Evolutionary conservation across 257 asterid genomes (phyloP).

Genomic region (Eustoma russellianum): DNA sequence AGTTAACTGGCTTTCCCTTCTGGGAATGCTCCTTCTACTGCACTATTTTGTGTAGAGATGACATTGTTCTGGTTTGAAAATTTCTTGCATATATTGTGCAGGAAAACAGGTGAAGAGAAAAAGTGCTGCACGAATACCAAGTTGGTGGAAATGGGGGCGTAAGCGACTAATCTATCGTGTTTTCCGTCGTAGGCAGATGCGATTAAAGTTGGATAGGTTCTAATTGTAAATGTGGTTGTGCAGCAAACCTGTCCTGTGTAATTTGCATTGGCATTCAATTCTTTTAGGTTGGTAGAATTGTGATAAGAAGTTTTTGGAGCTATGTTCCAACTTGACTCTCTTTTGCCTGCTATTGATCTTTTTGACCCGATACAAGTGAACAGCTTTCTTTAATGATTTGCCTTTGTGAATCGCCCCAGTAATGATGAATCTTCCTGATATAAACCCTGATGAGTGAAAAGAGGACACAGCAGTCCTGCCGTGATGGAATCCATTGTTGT

Average conservation of each 20-base stretch:
- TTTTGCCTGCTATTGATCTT: no score
- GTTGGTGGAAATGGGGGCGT: constrained; percentile 75
- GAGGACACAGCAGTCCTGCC: no score
- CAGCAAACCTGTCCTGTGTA: constrained; percentile 5
- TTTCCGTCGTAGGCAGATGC: constrained; percentile 40
- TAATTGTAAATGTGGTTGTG: constrained; percentile 16
- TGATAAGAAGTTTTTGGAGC: no score
- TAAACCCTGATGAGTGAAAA: background rate
- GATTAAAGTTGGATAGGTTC: constrained; percentile 18
- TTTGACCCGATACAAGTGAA: no score
- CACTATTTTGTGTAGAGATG: background rate
- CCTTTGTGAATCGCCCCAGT: no score
- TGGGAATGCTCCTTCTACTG: no score
- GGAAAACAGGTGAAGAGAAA: constrained; percentile 39
- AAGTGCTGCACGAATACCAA: constrained; percentile 34
- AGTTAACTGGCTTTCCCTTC: no score
- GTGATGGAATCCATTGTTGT: no score
- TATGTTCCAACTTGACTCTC: no score
- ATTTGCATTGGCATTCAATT: background rate
- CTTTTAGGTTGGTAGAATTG: background rate
- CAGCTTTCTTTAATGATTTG: no score
- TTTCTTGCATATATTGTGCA: constrained; percentile 28
- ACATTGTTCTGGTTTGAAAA: background rate
- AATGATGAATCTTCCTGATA: no score
- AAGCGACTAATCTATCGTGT: constrained; percentile 46